phyloP scores from a whole-genome alignment of 306 rosid species.

The Cucurbita pepo region DNA sequence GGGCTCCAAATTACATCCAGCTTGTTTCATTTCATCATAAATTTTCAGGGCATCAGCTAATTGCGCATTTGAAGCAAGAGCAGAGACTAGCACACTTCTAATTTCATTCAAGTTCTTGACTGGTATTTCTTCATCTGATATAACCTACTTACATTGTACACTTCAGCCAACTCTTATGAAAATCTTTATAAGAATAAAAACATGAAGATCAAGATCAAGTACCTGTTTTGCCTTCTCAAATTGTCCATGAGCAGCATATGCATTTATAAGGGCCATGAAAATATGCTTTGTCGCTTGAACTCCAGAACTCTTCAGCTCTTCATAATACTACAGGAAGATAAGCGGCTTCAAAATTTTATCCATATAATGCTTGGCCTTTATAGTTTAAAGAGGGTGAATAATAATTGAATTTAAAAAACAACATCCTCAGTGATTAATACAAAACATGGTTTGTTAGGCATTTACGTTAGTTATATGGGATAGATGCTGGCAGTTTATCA shows the following conservation, averaged over 20 bases:
- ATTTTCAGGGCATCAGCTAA: slow-evolving; percentile 38
- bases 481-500: background rate
- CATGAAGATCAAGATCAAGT: background rate
- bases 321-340: slow-evolving; percentile 40
- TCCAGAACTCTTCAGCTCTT: slow-evolving; percentile 35
- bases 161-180: background rate
- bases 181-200: background rate
- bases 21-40: slow-evolving; percentile 46
- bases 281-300: slow-evolving; percentile 25
- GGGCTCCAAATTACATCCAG: slow-evolving; percentile 44
- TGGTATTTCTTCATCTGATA: slow-evolving; percentile 30
- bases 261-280: slow-evolving; percentile 59
- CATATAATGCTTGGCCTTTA: background rate
- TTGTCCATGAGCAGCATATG: slow-evolving; percentile 60
- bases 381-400: background rate
- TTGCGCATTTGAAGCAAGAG: slow-evolving; percentile 61
- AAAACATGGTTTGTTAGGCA: background rate
- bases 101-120: slow-evolving; percentile 35
- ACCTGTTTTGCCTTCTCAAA: slow-evolving; percentile 88
- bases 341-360: background rate
- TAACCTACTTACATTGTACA: slow-evolving; percentile 24
- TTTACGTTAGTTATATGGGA: background rate
- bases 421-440: background rate
- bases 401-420: background rate
- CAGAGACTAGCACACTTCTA: slow-evolving; percentile 53